These are phyloP conservation scores for Populus ilicifolia DNA, from an alignment of 345 rosid genomes.

Conservation along the genomic window DNA sequence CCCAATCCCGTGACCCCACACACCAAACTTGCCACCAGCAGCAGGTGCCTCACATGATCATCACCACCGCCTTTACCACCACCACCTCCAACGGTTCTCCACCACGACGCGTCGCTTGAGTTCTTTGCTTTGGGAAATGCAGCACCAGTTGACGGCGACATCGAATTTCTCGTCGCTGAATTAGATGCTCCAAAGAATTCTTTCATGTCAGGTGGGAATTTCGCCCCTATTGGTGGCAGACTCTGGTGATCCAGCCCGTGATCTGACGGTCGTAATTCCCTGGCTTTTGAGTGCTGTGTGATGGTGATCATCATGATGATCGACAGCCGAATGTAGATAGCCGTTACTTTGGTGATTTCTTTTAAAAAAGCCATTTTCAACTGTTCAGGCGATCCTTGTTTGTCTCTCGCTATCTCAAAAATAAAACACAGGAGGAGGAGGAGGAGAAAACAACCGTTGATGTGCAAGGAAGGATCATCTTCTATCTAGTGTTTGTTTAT, in stretches of 20 bases:
- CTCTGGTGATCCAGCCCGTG: conserved; percentile 63
- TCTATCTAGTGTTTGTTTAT: no score
- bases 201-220: conserved; percentile 42
- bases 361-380: neutral
- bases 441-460: neutral
- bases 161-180: neutral
- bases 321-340: neutral
- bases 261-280: conserved; percentile 65
- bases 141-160: neutral
- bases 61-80: conserved; percentile 7
- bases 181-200: conserved; percentile 42
- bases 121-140: conserved; percentile 48
- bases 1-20: conserved; percentile 60
- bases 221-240: conserved; percentile 31
- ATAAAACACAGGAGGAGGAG: no score
- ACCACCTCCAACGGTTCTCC: conserved; percentile 19
- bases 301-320: neutral
- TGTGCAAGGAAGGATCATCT: no score
- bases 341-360: neutral
- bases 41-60: conserved; percentile 53
- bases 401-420: neutral
- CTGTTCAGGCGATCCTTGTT: neutral
- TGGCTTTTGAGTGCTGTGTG: conserved; percentile 7
- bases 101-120: conserved; percentile 40
- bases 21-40: conserved; percentile 54